phyloP scores from a whole-genome alignment of 1,139 yeast species.

The Torulaspora globosa region DNA sequence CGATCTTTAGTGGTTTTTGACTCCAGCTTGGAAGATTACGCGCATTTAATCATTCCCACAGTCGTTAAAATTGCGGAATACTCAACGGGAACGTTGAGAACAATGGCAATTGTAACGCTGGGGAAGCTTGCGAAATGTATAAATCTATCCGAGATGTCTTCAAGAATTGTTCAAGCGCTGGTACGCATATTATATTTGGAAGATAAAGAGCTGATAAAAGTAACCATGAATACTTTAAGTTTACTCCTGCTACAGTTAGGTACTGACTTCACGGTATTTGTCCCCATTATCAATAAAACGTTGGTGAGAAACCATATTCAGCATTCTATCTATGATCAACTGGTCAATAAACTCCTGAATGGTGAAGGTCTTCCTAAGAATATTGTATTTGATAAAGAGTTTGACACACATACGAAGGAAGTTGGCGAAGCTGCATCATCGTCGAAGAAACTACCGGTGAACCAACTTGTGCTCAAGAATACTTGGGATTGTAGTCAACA shows the following conservation, averaged over 20 bases:
- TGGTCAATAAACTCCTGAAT: conserved; percentile 70
- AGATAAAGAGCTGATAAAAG: conserved; percentile 59
- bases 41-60: conserved; percentile 80
- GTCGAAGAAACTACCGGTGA: conserved; percentile 64
- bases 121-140: conserved; percentile 77
- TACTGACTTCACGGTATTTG: conserved; percentile 76
- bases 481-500: conserved; percentile 94
- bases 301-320: conserved; percentile 61
- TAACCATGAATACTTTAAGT: conserved; percentile 76
- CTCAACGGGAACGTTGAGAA: conserved; percentile 54
- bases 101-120: conserved; percentile 76
- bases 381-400: conserved; percentile 64
- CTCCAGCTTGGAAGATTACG: conserved; percentile 79
- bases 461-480: conserved; percentile 46
- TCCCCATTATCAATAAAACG: conserved; percentile 78
- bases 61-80: conserved; percentile 76
- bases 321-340: conserved; percentile 72
- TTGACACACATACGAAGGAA: conserved; percentile 55
- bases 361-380: conserved; percentile 89
- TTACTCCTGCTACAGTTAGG: conserved; percentile 77
- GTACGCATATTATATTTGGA: conserved; percentile 59
- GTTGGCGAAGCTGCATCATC: conserved; percentile 65
- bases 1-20: conserved; percentile 89
- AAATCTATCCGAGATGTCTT: conserved; percentile 80
- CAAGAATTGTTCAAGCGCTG: conserved; percentile 84